Base-by-base conservation (phyloP, 768 basidiomycete species). In the Boletus rufocinnamomeus region DNA sequence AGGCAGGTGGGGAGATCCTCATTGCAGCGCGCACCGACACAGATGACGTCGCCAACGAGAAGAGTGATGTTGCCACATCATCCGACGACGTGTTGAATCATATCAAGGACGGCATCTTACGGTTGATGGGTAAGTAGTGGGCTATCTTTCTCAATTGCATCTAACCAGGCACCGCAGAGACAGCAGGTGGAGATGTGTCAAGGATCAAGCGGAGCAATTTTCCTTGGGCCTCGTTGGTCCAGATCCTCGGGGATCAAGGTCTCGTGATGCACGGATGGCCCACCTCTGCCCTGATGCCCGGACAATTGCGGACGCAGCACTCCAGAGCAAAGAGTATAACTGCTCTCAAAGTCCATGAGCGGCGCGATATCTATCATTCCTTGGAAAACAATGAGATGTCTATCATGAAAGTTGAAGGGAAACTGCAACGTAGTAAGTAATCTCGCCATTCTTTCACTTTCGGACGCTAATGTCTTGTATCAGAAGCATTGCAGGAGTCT, bases 231-330 rank as follows among this genome's bases (percentile, higher is more conserved):
- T 35, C 13, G 1, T 35, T 35, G 34, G 34, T 35, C 13, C 34
- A 35, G n/a, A 47, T 58, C 14, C n/a, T 53, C 10, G 51, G n/a
- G 16, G 13, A 40, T 6, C 57, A 58, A 28, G 57, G 45, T 19
- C 46, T 53, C 2, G 38, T 58, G 23, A 41, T 58, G 32, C 28
- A 25, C 13, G 56, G 56, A 37, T 58, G 57, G 51, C 57, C 51
- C 0, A 0, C 46, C 37, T 53, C 57, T 19, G 34, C 30, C 14
- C 37, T 53, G 5, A 58, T 58, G 51, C 57, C 57, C 0, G 19
- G 51, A 19, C 5, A 58, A 30, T 44, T 54, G 47, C 23, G 10
- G 28, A 25, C 5, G 1, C 6, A 45, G n/a, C 14, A 54, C 10
- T 43, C 34, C 17, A 49, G 40, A 19, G 46, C 28, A 9, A 59